Evolutionary conservation across 495 filamentous ascomycete species (phyloP).

Genomic region (Oleoguttula mirabilis): DNA sequence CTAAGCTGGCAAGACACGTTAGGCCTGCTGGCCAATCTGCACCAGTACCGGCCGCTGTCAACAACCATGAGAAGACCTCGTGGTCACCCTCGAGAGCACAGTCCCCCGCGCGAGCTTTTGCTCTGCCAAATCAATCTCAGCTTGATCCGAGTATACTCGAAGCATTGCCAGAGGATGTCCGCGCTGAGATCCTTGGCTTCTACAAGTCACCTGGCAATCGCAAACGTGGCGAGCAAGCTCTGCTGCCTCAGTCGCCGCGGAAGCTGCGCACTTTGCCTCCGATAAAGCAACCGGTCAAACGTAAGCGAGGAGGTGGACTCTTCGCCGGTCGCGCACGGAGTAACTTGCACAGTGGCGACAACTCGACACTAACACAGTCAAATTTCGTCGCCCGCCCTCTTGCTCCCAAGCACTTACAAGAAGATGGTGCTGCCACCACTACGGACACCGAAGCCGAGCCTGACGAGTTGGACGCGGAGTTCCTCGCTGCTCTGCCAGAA

Average conservation of each 20-base stretch:
- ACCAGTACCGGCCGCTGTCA: background rate
- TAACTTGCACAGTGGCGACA: conserved; percentile 31
- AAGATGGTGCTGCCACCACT: conserved; percentile 13
- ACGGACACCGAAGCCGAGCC: conserved; percentile 16
- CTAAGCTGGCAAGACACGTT: conserved; percentile 46
- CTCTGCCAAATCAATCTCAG: conserved; percentile 29
- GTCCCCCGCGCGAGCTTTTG: conserved; percentile 18
- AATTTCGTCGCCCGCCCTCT: conserved; percentile 42
- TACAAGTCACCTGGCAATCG: conserved; percentile 36
- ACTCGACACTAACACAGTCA: conserved; percentile 49
- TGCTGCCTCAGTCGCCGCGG: conserved; percentile 47
- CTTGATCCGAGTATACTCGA: conserved; percentile 40
- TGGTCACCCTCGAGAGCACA: conserved; percentile 3
- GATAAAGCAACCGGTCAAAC: conserved; percentile 38
- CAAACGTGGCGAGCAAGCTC: conserved; percentile 27
- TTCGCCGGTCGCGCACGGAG: conserved; percentile 38
- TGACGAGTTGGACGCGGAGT: conserved; percentile 49
- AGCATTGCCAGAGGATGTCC: conserved; percentile 70
- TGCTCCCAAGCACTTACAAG: background rate
- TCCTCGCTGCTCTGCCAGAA: conserved; percentile 70
- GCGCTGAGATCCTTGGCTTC: conserved; percentile 62
- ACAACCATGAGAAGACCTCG: background rate
- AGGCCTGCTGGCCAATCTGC: background rate
- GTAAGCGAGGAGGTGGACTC: conserved; percentile 43
- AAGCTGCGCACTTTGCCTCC: conserved; percentile 38